These are phyloP conservation scores for Exserohilum turcica DNA, from an alignment of 2,329 filamentous ascomycete genomes.

Conservation along the genomic window DNA sequence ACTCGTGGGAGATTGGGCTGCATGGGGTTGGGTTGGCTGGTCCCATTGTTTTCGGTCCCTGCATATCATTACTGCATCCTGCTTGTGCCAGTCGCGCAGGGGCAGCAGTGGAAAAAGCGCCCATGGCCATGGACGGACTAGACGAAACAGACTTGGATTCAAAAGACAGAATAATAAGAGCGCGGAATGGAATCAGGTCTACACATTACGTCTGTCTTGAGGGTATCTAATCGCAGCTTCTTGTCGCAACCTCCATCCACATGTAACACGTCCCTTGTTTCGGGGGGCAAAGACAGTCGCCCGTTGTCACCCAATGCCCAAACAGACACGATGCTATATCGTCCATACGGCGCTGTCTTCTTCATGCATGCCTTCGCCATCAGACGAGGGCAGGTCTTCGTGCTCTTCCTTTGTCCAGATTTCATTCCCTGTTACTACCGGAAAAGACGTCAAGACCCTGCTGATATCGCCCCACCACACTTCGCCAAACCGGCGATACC, in stretches of 20 bases:
- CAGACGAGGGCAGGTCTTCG: constrained; percentile 42
- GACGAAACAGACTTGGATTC: neutral
- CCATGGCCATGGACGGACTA: neutral
- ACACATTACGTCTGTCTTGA: neutral
- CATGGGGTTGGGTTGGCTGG: neutral
- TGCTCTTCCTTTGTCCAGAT: constrained; percentile 50
- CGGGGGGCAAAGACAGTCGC: neutral
- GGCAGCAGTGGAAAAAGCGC: neutral
- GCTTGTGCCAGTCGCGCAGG: constrained; percentile 1
- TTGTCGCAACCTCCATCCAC: neutral
- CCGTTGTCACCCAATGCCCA: neutral
- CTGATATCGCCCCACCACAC: constrained; percentile 51
- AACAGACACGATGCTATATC: constrained; percentile 11
- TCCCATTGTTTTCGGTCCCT: constrained; percentile 23
- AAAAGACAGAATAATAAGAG: neutral
- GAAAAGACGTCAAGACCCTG: constrained; percentile 47
- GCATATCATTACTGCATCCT: constrained; percentile 27
- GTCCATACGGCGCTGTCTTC: constrained; percentile 28
- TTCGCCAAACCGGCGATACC: constrained; percentile 48
- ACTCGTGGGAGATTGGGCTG: constrained; percentile 1
- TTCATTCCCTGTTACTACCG: constrained; percentile 47
- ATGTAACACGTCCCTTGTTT: neutral
- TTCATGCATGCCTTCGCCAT: constrained; percentile 31
- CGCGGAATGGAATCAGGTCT: neutral
- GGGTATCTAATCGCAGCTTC: constrained; percentile 20